Evolutionary conservation across 306 rosid species (phyloP), one percentile per base, ranked within the genome.

Genomic region (Mimosa bimucronata): DNA sequence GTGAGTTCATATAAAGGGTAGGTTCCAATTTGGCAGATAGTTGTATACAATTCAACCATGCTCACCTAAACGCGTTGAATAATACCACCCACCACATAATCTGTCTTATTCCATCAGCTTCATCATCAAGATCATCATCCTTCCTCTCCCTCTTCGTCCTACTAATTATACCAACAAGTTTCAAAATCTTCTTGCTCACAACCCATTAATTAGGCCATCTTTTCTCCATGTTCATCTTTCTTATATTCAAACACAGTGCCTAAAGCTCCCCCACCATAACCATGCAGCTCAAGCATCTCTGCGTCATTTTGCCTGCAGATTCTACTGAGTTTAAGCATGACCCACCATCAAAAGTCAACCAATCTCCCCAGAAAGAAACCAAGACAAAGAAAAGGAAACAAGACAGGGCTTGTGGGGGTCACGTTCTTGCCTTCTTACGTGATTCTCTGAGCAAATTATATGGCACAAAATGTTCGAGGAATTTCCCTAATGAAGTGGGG

Each of bases 221-320:
- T 79, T 78, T 84, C 69, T 30, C 80, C 84, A 79, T 71, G 71
- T 78, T 45, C 74, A 81, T 16, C 21, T 74, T 71, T 31, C 69
- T 37, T 58, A 75, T 31, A 23, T 69, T 69, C 53, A 64, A 53
- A 55, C 46, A 67, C 55, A 50, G 15, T 50, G 29, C 31, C 65
- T 66, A 12, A 44, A n/a, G 26, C 64, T 31, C 71, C 21, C 1
- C 55, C 55, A 16, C 55, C 21, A 16, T 5, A 60, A 48, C 74
- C 76, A 89, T 88, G 97, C 78, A 90, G 45, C 82, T 92, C 64
- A 86, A 81, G 71, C 87, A 73, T 30, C 87, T 88, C 42, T 90
- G 97, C 82, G 70, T 89, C 46, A 73, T 92, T 71, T 76, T 89
- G 18, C 97, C 98, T 13, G 84, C 90, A 25, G 89, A 88, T 8